Evolutionary conservation across 768 basidiomycete species (phyloP), one percentile per base, ranked within the genome.

Genomic region (Mycena vulgaris): DNA sequence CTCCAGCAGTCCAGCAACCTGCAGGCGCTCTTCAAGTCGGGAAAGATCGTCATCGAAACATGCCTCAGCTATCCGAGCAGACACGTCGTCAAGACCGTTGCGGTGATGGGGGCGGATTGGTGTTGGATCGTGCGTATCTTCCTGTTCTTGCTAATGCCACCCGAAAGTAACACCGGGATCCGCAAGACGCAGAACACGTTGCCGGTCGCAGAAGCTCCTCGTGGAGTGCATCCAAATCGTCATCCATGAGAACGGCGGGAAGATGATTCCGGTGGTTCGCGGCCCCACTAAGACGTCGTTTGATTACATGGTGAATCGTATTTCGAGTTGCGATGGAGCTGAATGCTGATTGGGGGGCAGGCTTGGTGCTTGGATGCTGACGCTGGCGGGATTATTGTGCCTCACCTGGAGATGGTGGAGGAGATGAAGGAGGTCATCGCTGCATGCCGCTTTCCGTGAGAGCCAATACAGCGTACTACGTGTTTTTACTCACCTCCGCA

Each of bases 81-180:
- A 3, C 69, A 70, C 31, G 69, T 70, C 6, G 69, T 62, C 6
- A 70, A 70, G 31, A 47, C 63, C 7, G 17, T 70, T 0, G 69
- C 63, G 11, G 27, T 60, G 2, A 51, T 57, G 7, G 63, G 63
- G 0, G 63, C 62, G 6, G 69, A 65, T 52, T 70, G 69, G 69
- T 64, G 62, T 33, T 70, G 69, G 69, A 33, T 70, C 37, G 69
- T 70, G 31, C 6, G 63, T 69, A 4, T n/a, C 17, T 47, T 6
- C 33, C 33, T 35, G 23, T 25, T 17, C n/a, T 6, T 47, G 9
- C 9, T 17, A 45, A 37, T 6, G 6, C 35, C 42, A 21, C 42
- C 5, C 19, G 13, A 45, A 10, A 45, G 19, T 17, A 6, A 45
- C 9, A 17, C 10, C 9, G 13, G 5, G 19, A 45, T 45, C n/a